Percentiles rank a stretch among this genome's conserved stretches.
Evolutionary conservation across 371 early-diverging fungal genomes (phyloP).

Genomic region (Mucor circinelloides): DNA sequence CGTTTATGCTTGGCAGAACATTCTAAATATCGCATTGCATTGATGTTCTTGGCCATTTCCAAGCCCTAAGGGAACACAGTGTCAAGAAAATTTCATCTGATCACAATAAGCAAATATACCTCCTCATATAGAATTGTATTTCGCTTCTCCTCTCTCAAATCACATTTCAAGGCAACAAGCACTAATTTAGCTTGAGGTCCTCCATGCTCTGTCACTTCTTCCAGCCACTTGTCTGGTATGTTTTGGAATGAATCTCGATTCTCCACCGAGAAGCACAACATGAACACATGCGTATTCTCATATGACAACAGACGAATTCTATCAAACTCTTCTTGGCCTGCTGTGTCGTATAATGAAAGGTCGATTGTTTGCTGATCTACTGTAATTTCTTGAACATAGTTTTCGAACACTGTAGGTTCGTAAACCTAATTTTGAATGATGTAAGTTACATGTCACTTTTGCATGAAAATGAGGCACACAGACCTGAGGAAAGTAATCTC

Average conservation of each 20-base stretch:
- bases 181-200: constrained; percentile 50
- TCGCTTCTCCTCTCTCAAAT: constrained; percentile 49
- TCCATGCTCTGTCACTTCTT: constrained; percentile 50
- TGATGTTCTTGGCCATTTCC: constrained; percentile 46
- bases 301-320: constrained; percentile 56
- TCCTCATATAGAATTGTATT: constrained; percentile 52
- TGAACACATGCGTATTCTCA: constrained; percentile 53
- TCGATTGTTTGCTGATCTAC: constrained; percentile 79
- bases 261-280: constrained; percentile 65
- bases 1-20: constrained; percentile 60
- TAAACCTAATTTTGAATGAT: constrained; percentile 36
- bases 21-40: constrained; percentile 55
- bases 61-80: constrained; percentile 32
- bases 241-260: constrained; percentile 59
- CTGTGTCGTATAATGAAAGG: constrained; percentile 92
- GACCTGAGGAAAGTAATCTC: constrained; percentile 64
- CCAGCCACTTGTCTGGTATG: constrained; percentile 56
- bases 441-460: not conserved
- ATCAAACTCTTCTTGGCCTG: constrained; percentile 76
- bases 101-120: constrained; percentile 14
- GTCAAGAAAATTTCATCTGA: not conserved
- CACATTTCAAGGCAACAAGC: constrained; percentile 60
- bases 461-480: not conserved
- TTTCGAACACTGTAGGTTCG: constrained; percentile 85
- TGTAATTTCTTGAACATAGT: constrained; percentile 81